phyloP scores from a whole-genome alignment of 176 grass and related monocot genomes.

The Saccharum officinarum region DNA sequence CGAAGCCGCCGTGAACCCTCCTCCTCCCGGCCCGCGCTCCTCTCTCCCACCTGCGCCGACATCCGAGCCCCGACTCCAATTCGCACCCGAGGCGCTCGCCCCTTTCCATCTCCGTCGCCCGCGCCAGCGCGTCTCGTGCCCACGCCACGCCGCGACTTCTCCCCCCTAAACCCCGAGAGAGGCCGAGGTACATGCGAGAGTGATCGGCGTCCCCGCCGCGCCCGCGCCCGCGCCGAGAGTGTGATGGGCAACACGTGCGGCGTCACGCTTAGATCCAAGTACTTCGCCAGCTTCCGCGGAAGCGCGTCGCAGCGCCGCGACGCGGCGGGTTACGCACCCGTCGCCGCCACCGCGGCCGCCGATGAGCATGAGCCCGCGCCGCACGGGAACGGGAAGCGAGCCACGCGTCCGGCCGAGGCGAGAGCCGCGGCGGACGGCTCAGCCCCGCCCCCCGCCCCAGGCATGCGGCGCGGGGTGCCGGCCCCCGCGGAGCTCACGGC shows the following conservation, averaged over 20 bases:
- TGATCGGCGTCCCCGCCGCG: slow-evolving; percentile 7
- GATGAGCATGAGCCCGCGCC: slow-evolving; percentile 9
- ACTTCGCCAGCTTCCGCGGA: slow-evolving; percentile 58
- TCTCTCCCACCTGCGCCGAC: background rate
- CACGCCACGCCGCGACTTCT: slow-evolving; percentile 15
- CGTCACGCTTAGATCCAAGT: slow-evolving; percentile 63
- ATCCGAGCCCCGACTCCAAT: background rate
- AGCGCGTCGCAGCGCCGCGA: slow-evolving; percentile 46
- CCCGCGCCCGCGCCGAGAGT: background rate
- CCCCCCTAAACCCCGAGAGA: background rate
- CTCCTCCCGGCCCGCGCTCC: background rate
- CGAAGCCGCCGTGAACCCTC: slow-evolving; percentile 46
- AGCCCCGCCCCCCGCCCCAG: slow-evolving; percentile 28
- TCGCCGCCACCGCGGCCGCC: slow-evolving; percentile 17
- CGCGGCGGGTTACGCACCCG: slow-evolving; percentile 36
- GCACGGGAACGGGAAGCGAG: slow-evolving; percentile 28
- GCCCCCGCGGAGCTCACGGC: slow-evolving; percentile 54
- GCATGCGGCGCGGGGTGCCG: slow-evolving; percentile 50
- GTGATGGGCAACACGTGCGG: slow-evolving; percentile 69
- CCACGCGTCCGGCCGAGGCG: slow-evolving; percentile 22
- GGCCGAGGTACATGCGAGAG: slow-evolving; percentile 30
- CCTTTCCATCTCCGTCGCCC: background rate
- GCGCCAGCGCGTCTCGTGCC: background rate
- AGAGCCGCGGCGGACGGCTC: slow-evolving; percentile 2
- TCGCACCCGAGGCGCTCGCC: slow-evolving; percentile 1